A percentile compares a stretch with the other conserved stretches of the same genome.
Conservation (phyloP, 805 yeast genomes). For the Saccharomycodes ludwigii region DNA sequence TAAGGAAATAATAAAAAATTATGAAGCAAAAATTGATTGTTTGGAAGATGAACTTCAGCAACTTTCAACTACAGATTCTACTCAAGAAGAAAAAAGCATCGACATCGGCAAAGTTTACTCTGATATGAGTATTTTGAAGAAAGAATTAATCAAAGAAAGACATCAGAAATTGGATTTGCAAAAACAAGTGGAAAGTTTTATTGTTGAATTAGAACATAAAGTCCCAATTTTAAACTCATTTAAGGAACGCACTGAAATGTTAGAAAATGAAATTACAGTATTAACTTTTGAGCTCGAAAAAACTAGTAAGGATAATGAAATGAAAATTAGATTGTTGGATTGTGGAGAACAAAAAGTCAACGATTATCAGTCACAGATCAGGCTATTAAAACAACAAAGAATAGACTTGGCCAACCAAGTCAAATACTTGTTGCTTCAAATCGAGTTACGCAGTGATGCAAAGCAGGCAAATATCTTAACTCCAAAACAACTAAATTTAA, state of each 20-base stretch:
- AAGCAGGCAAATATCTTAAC: constrained; percentile 43
- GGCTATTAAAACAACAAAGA: constrained; percentile 41
- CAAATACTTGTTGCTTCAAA: constrained; percentile 58
- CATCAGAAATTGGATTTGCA: constrained; percentile 61
- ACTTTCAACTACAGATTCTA: constrained; percentile 9
- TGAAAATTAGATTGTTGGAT: constrained; percentile 18
- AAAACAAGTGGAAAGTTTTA: constrained; percentile 54
- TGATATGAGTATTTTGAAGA: constrained; percentile 52
- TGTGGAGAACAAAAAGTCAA: constrained; percentile 14
- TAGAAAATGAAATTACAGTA: constrained; percentile 45
- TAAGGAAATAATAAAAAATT: constrained; percentile 8
- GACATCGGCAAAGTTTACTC: constrained; percentile 30
- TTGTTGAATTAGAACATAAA: constrained; percentile 64
- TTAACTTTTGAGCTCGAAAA: constrained; percentile 44
- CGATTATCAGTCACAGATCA: constrained; percentile 24
- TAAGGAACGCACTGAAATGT: constrained; percentile 40
- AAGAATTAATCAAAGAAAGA: constrained; percentile 55
- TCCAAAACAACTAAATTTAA: constrained; percentile 48
- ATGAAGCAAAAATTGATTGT: constrained; percentile 10
- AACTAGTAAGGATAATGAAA: constrained; percentile 36
- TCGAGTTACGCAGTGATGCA: constrained; percentile 42
- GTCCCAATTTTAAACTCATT: constrained; percentile 66
- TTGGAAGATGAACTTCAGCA: too few species aligned
- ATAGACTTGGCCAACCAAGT: constrained; percentile 74
- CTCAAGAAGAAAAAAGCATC: constrained; percentile 5